Evolutionary conservation across 1,139 yeast species (phyloP).

Genomic region (Candida pseudoviswanathii): DNA sequence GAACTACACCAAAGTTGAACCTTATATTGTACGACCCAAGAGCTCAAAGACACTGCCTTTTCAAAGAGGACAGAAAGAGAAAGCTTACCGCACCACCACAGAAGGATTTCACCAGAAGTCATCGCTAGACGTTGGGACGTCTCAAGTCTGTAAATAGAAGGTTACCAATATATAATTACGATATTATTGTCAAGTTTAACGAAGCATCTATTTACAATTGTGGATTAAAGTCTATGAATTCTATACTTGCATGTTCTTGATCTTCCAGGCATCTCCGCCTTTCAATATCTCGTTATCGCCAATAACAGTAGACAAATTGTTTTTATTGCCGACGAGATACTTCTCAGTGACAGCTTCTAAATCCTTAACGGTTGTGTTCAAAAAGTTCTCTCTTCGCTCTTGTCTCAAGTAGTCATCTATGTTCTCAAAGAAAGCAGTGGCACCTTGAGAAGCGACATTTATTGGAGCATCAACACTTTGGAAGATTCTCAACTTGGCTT

Average conservation of each 20-base stretch:
- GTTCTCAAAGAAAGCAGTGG: constrained; percentile 63
- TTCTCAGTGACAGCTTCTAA: constrained; percentile 63
- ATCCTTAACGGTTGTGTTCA: constrained; percentile 66
- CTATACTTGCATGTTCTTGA: constrained; percentile 11
- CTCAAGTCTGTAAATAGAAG: background rate
- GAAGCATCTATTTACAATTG: background rate
- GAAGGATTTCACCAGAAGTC: constrained; percentile 61
- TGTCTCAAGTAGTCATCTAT: constrained; percentile 82
- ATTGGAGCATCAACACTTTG: constrained; percentile 91
- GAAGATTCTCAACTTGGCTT: constrained; percentile 87
- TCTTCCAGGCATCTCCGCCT: constrained; percentile 34
- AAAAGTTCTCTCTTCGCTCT: constrained; percentile 69
- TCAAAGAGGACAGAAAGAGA: constrained; percentile 86
- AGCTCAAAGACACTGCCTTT: constrained; percentile 74
- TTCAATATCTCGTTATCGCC: constrained; percentile 48
- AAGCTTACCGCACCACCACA: constrained; percentile 66
- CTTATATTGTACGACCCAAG: constrained; percentile 90
- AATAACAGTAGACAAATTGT: constrained; percentile 49
- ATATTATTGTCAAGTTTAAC: constrained; percentile 3
- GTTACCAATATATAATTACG: background rate
- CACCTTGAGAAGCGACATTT: constrained; percentile 79
- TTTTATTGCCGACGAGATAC: constrained; percentile 43
- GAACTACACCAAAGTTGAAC: constrained; percentile 76
- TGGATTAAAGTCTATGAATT: constrained; percentile 3
- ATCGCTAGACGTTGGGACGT: too few relatives aligned